A percentile compares a stretch with the other conserved stretches of the same genome.
Conservation (phyloP, 129 eudicot genomes). For the Arctium minus region DNA sequence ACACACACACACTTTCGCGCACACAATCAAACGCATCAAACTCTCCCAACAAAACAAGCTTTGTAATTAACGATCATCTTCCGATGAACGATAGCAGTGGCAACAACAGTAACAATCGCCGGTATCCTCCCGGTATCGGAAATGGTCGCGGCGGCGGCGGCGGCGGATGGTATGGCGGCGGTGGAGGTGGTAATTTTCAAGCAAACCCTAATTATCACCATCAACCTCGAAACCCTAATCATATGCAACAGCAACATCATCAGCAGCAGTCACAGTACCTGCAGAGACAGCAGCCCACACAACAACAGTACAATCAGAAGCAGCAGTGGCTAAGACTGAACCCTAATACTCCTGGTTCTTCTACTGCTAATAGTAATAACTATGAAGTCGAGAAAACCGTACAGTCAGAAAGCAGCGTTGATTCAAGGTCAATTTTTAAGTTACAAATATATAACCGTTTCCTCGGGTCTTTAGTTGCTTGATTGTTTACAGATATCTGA, state of each 20-base stretch:
- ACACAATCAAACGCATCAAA: slow-evolving; percentile 11
- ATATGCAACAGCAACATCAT: slow-evolving; percentile 13
- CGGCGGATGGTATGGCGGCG: slow-evolving; percentile 31
- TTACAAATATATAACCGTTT: neutral
- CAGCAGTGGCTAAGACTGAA: slow-evolving; percentile 46
- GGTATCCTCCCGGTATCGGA: slow-evolving; percentile 58
- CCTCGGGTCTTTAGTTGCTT: neutral
- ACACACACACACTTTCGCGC: neutral
- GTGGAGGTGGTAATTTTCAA: slow-evolving; percentile 28
- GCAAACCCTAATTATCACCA: slow-evolving; percentile 41
- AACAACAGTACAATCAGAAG: slow-evolving; percentile 35
- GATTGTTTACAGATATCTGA: neutral
- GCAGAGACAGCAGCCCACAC: slow-evolving; percentile 25
- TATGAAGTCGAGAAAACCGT: slow-evolving; percentile 39
- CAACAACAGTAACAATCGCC: slow-evolving; percentile 35
- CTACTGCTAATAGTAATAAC: slow-evolving; percentile 11
- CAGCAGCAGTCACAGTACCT: slow-evolving; percentile 30
- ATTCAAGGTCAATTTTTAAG: slow-evolving; percentile 25
- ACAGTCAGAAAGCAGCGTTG: slow-evolving; percentile 30
- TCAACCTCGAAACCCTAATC: slow-evolving; percentile 27
- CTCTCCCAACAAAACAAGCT: slow-evolving; percentile 18
- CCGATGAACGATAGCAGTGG: slow-evolving; percentile 29
- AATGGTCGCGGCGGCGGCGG: slow-evolving; percentile 44
- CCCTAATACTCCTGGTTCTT: slow-evolving; percentile 27
- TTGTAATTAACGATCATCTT: slow-evolving; percentile 10